Conservation (phyloP, 129 eudicot species). For the Ambrosia artemisiifolia region DNA sequence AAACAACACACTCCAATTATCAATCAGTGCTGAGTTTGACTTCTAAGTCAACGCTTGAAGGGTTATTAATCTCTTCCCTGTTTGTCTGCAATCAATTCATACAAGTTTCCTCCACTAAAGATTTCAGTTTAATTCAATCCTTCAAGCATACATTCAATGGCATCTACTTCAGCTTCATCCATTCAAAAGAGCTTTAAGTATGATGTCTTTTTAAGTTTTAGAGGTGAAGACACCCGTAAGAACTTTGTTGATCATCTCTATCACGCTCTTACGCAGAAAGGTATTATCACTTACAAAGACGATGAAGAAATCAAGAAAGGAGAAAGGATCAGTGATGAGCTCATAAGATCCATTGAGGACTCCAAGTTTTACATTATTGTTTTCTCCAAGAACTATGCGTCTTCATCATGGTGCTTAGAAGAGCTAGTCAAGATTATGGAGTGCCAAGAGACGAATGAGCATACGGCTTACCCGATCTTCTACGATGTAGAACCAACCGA, state of each 20-base stretch:
- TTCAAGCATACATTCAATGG: background rate
- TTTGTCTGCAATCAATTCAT: background rate
- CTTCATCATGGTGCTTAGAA: background rate
- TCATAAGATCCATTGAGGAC: background rate
- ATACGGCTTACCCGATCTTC: background rate
- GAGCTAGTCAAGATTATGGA: slow-evolving; percentile 1
- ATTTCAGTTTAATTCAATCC: background rate
- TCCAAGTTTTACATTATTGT: background rate
- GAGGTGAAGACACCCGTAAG: background rate
- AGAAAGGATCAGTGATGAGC: background rate
- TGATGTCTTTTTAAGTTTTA: background rate
- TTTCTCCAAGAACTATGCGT: background rate
- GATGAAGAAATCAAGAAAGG: background rate
- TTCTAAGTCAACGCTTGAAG: no score
- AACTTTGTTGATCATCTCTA: background rate
- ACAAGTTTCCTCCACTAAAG: background rate
- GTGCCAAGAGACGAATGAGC: background rate
- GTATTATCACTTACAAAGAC: background rate
- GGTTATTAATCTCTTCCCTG: background rate
- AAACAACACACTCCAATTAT: no score
- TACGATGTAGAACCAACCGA: background rate
- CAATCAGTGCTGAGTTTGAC: no score
- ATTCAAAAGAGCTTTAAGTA: background rate
- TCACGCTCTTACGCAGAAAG: background rate
- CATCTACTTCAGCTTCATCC: background rate